These are phyloP conservation scores for Leccinum fibrillosum DNA, from an alignment of 768 basidiomycete genomes.

Conservation along the genomic window DNA sequence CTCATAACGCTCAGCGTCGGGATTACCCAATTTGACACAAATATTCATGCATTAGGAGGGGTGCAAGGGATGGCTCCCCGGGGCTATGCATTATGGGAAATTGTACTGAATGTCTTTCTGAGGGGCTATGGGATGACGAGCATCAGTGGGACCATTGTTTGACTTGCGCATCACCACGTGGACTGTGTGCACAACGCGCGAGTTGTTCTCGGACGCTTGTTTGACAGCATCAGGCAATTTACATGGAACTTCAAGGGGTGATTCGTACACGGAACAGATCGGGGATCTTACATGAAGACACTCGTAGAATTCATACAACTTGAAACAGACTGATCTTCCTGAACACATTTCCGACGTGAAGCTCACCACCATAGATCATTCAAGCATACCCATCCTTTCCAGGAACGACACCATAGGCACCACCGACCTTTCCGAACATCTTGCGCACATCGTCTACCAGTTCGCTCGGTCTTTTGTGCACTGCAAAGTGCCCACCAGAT, in stretches of 20 bases:
- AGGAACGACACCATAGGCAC: conserved; percentile 45
- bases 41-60: too few species aligned
- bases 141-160: too few species aligned
- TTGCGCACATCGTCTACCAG: conserved; percentile 49
- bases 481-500: conserved; percentile 57
- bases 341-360: not conserved
- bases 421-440: conserved; percentile 56
- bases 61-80: too few species aligned
- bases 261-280: not conserved
- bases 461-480: conserved; percentile 45
- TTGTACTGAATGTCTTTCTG: too few species aligned
- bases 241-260: not conserved
- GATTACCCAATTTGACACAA: too few species aligned
- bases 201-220: not conserved
- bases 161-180: too few species aligned
- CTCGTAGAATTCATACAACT: not conserved
- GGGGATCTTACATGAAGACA: not conserved
- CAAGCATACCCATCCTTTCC: conserved; percentile 41
- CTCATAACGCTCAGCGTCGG: too few species aligned
- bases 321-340: not conserved
- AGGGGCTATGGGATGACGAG: too few species aligned
- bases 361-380: not conserved
- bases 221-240: too few species aligned
- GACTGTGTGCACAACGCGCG: too few species aligned
- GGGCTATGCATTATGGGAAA: too few species aligned